Evolutionary conservation across 768 basidiomycete genomes (phyloP), one percentile per base, ranked within the genome.

Genomic region (Mrakia blollopis): DNA sequence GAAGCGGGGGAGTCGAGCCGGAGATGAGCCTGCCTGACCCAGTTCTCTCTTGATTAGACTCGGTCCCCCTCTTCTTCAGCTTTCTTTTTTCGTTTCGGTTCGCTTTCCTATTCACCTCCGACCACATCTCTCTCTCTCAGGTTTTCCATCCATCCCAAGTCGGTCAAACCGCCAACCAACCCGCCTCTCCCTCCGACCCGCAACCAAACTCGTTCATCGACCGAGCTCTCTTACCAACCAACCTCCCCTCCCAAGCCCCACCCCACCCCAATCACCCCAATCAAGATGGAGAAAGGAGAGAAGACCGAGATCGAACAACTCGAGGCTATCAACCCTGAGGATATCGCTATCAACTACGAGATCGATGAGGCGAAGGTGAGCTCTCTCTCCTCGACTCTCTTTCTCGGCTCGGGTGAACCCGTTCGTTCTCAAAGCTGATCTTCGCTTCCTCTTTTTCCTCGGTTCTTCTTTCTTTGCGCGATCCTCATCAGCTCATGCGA

Each of bases 371-470:
- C 28, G 28, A 47, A 50, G 47, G 50, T 71, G 69, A 50, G 44
- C 47, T 41, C 28, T 14, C 3, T 18, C n/a, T 44, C 30, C 4
- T 63, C 18, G 62, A 35, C 32, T 21, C 37, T 35, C 63, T 39
- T 3, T 37, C 44, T 65, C 32, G 10, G 23, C 37, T 9, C 32
- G n/a, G 30, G 8, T 44, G 41, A 14, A 35, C 37, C 39, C 37
- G 65, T 23, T 69, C 57, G 13, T 47, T 74, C 47, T 62, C 44
- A n/a, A n/a, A n/a, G n/a, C n/a, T n/a, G n/a, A n/a, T n/a, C n/a
- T n/a, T n/a, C n/a, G n/a, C n/a, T n/a, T n/a, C n/a, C n/a, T n/a
- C n/a, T n/a, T n/a, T n/a, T n/a, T n/a, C n/a, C n/a, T n/a, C n/a
- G n/a, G 35, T 47, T 32, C 63, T 63, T 25, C 37, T 28, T 11